These are phyloP conservation scores for Hanseniaspora occidentalis DNA, from an alignment of 805 yeast genomes.

Conservation along the genomic window DNA sequence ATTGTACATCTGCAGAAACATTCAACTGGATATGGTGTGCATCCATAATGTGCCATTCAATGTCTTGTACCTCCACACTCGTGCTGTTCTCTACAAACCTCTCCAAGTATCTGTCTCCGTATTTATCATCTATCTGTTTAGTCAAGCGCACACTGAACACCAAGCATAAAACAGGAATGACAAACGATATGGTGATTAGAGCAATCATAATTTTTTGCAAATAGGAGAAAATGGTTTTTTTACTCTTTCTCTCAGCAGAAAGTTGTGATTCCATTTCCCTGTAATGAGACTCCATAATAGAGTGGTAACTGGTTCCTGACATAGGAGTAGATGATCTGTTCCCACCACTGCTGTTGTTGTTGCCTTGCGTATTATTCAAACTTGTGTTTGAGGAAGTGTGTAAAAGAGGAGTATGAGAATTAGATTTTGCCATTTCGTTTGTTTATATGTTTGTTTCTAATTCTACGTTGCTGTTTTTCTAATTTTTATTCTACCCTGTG, in stretches of 20 bases:
- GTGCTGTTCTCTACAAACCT: not conserved
- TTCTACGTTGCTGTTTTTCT: too few species aligned
- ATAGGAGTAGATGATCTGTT: too few species aligned
- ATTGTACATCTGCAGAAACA: not conserved
- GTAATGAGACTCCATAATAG: not conserved
- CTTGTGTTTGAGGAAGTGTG: too few species aligned
- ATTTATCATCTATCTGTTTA: not conserved
- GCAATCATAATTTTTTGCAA: not conserved
- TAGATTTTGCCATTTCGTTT: too few species aligned
- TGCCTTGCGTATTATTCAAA: too few species aligned
- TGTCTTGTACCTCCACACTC: not conserved
- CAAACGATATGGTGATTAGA: not conserved
- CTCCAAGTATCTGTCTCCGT: not conserved
- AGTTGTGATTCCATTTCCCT: not conserved
- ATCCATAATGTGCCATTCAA: not conserved
- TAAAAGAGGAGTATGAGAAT: too few species aligned
- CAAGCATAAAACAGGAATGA: not conserved
- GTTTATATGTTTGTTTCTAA: too few species aligned
- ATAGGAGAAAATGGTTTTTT: not conserved
- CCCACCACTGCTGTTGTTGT: too few species aligned
- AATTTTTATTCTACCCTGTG: too few species aligned
- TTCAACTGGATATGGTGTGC: not conserved
- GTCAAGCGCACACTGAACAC: not conserved
- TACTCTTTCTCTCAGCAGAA: not conserved
- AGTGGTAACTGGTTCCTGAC: not conserved